A percentile compares a stretch with the other conserved stretches of the same genome.
phyloP scores from a whole-genome alignment of 2,329 filamentous ascomycete genomes.

The Colletotrichum liaoningense region DNA sequence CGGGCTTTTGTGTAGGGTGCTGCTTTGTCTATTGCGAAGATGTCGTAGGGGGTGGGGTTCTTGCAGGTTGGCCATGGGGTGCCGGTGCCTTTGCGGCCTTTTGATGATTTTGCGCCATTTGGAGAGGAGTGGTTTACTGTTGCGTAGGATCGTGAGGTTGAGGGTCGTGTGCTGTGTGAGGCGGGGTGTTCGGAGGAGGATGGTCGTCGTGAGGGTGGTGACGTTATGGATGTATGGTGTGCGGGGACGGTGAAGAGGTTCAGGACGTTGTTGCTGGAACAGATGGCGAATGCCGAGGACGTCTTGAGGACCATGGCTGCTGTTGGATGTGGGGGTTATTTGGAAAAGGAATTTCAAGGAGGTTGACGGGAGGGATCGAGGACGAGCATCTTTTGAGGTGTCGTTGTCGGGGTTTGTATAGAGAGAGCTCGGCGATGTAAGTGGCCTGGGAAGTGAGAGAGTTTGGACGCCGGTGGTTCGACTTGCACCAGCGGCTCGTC shows the following conservation, averaged over 20 bases:
- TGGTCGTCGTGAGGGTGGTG: slow-evolving; percentile 34
- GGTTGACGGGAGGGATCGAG: slow-evolving; percentile 5
- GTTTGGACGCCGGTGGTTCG: slow-evolving; percentile 12
- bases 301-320: slow-evolving; percentile 24
- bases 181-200: not conserved
- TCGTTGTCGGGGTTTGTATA: not conserved
- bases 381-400: slow-evolving; percentile 8
- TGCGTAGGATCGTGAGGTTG: slow-evolving; percentile 22
- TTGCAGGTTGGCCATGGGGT: slow-evolving; percentile 59
- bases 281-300: slow-evolving; percentile 23
- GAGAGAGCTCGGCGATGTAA: not conserved
- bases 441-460: not conserved
- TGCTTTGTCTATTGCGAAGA: slow-evolving; percentile 68
- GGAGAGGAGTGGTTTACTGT: not conserved
- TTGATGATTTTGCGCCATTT: not conserved
- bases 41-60: slow-evolving; percentile 88
- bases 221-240: slow-evolving; percentile 38
- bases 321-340: not conserved
- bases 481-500: not conserved
- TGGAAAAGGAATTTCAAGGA: slow-evolving; percentile 4
- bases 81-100: not conserved
- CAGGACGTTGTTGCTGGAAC: slow-evolving; percentile 30
- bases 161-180: not conserved
- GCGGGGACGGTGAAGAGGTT: slow-evolving; percentile 35
- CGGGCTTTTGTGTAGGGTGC: slow-evolving; percentile 83